A percentile compares a stretch with the other conserved stretches of the same genome.
phyloP scores from a whole-genome alignment of 331 rosid species.

The Phaseolus coccineus region DNA sequence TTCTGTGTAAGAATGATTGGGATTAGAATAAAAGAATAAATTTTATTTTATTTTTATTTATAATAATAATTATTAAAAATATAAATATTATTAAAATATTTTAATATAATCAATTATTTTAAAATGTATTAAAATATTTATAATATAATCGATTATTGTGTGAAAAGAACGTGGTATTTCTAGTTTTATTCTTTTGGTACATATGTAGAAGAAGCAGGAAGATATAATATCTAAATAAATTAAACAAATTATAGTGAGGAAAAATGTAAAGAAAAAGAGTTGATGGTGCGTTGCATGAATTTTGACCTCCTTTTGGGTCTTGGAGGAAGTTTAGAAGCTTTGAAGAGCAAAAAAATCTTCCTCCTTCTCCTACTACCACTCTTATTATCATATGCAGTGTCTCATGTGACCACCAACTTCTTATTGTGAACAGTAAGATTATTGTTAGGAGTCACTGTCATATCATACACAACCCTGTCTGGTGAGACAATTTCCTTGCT shows the following conservation, averaged over 20 bases:
- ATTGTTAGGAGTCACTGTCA: slow-evolving; percentile 57
- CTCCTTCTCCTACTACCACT: slow-evolving; percentile 66
- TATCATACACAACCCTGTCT: slow-evolving; percentile 92
- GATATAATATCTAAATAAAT: background rate
- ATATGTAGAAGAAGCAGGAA: background rate
- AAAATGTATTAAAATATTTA: no score
- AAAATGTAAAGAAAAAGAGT: background rate
- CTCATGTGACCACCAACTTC: slow-evolving; percentile 81
- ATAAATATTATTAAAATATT: no score
- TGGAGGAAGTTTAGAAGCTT: slow-evolving; percentile 87
- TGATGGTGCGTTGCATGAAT: slow-evolving; percentile 87
- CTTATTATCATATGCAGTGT: slow-evolving; percentile 76
- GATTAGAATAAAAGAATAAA: no score
- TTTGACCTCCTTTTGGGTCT: slow-evolving; percentile 94
- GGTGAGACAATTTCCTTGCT: slow-evolving; percentile 88
- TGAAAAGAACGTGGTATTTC: no score
- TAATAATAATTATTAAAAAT: no score
- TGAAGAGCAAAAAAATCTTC: slow-evolving; percentile 90
- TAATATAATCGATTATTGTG: no score
- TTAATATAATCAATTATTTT: no score
- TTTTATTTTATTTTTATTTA: no score
- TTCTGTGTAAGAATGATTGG: no score
- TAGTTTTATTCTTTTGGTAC: no score
- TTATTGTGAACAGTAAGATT: slow-evolving; percentile 47
- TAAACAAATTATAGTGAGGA: background rate